Percentiles rank a stretch among this genome's conserved stretches.
These are phyloP conservation scores for Dioszegia aurantiaca DNA, from an alignment of 768 basidiomycete genomes.

Conservation along the genomic window DNA sequence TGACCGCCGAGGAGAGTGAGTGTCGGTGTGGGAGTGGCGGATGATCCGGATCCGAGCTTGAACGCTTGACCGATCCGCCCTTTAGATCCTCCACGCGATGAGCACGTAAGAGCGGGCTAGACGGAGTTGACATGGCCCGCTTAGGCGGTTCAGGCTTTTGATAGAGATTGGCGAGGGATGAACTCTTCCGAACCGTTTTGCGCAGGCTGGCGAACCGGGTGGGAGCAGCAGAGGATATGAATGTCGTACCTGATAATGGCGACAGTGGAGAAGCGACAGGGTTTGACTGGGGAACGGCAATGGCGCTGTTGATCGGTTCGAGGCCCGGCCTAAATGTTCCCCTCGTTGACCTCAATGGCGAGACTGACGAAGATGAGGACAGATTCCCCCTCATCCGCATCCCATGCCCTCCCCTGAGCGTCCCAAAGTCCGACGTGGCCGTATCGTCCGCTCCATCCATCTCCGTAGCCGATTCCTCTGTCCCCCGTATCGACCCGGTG, in stretches of 20 bases:
- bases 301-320: constrained; percentile 7
- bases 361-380: not conserved
- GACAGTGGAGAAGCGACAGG: not conserved
- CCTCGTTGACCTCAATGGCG: constrained; percentile 3
- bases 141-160: not conserved
- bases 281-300: not conserved
- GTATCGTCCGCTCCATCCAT: constrained; percentile 33
- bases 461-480: constrained; percentile 16
- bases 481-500: not conserved
- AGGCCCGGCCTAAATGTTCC: constrained; percentile 7
- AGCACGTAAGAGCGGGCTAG: constrained; percentile 24
- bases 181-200: not conserved
- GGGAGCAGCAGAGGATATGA: not conserved
- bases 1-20: not conserved
- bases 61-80: constrained; percentile 6
- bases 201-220: constrained; percentile 11
- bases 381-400: not conserved
- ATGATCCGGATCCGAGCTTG: constrained; percentile 9
- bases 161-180: constrained; percentile 7
- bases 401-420: constrained; percentile 16
- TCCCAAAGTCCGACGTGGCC: constrained; percentile 41
- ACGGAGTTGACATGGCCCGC: constrained; percentile 21
- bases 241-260: not conserved
- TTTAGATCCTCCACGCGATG: constrained; percentile 6
- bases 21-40: not conserved